Conservation (phyloP, 2,329 filamentous ascomycete genomes). For the Talaromyces piceae region DNA sequence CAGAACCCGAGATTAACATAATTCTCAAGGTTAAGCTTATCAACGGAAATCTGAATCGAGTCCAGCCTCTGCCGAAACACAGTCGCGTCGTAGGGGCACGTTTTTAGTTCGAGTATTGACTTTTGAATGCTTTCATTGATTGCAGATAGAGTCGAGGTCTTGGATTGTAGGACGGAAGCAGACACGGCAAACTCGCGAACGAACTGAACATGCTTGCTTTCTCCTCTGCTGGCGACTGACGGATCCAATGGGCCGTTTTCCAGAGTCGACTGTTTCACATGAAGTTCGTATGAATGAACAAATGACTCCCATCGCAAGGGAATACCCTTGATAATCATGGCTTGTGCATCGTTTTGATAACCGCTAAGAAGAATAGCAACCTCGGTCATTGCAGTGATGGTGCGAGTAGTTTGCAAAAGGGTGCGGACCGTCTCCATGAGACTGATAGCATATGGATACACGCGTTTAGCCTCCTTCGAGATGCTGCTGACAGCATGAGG, state of each 20-base stretch:
- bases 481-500: constrained; percentile 92
- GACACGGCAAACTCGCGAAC: constrained; percentile 86
- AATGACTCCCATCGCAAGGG: constrained; percentile 96
- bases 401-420: constrained; percentile 76
- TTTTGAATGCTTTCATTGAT: constrained; percentile 79
- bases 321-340: constrained; percentile 75
- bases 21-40: constrained; percentile 92
- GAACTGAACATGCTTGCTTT: constrained; percentile 94
- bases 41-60: constrained; percentile 81
- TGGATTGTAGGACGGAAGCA: constrained; percentile 79
- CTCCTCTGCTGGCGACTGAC: constrained; percentile 51
- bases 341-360: constrained; percentile 84
- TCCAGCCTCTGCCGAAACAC: constrained; percentile 76
- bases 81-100: constrained; percentile 72
- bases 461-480: constrained; percentile 96
- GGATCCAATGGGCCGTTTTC: constrained; percentile 55
- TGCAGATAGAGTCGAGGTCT: constrained; percentile 68
- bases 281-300: constrained; percentile 90
- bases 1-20: constrained; percentile 89
- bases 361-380: constrained; percentile 82
- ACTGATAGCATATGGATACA: constrained; percentile 96
- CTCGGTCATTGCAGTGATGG: constrained; percentile 77
- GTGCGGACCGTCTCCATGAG: constrained; percentile 98
- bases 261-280: constrained; percentile 59
- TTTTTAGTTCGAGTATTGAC: constrained; percentile 72